Evolutionary conservation across 1,284 basidiomycete species (phyloP).

Genomic region (Erythrobasidium hasegawianum): DNA sequence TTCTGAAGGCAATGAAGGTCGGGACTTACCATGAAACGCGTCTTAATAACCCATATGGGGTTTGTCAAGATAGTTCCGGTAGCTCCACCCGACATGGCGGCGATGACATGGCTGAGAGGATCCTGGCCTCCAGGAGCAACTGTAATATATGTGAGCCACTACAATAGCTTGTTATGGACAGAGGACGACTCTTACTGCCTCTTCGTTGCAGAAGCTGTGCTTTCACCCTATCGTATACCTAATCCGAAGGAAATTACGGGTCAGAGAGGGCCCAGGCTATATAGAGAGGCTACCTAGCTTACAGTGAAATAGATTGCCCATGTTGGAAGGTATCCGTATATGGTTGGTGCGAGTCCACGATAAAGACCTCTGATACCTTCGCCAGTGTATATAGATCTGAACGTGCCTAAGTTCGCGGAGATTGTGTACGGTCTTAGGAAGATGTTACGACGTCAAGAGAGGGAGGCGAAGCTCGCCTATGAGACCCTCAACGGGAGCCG

Average conservation of each 20-base stretch:
- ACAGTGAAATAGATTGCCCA: constrained; percentile 99
- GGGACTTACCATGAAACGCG: constrained; percentile 82
- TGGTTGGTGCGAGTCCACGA: constrained; percentile 88
- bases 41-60: constrained; percentile 95
- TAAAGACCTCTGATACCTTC: constrained; percentile 83
- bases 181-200: constrained; percentile 52
- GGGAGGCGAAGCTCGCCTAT: constrained; percentile 53
- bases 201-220: constrained; percentile 56
- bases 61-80: constrained; percentile 85
- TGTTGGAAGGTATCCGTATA: constrained; percentile 89
- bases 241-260: background rate
- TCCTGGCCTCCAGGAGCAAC: constrained; percentile 34
- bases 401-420: constrained; percentile 56
- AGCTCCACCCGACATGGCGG: constrained; percentile 88
- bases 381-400: constrained; percentile 65
- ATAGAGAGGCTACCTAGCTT: background rate
- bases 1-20: background rate
- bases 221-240: constrained; percentile 80
- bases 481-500: constrained; percentile 49
- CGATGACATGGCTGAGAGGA: constrained; percentile 68
- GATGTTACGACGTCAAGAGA: constrained; percentile 46
- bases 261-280: no score
- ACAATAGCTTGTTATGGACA: constrained; percentile 44
- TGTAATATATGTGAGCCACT: no score
- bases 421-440: background rate